Percentiles rank a stretch among this genome's conserved stretches.
phyloP scores from a whole-genome alignment of 305 asterid species.

The Striga hermonthica region DNA sequence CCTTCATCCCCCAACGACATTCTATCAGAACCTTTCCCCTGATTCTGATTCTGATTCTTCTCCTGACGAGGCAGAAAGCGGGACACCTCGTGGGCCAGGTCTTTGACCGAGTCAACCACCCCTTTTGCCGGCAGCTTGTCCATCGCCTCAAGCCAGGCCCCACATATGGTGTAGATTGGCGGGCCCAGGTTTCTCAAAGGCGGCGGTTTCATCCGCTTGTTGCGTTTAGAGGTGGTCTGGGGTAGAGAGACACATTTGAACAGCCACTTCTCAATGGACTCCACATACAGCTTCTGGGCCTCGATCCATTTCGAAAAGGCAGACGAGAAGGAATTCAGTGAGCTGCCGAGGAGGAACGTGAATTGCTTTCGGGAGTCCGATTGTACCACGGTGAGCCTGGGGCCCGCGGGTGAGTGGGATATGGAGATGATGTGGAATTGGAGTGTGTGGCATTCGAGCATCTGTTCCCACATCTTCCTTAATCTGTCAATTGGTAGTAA shows the following conservation, averaged over 20 bases:
- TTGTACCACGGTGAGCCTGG: constrained; percentile 48
- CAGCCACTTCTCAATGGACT: constrained; percentile 81
- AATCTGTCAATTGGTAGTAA: constrained; percentile 44
- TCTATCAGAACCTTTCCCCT: neutral
- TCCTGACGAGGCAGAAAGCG: constrained; percentile 77
- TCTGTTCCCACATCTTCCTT: constrained; percentile 88
- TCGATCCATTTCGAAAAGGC: constrained; percentile 75
- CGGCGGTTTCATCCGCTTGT: constrained; percentile 49
- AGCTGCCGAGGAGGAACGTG: constrained; percentile 55
- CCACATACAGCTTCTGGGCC: constrained; percentile 72
- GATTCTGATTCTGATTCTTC: constrained; percentile 39
- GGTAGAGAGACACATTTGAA: constrained; percentile 60
- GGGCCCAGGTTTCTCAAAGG: constrained; percentile 68
- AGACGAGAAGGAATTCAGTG: constrained; percentile 50
- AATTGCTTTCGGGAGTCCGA: constrained; percentile 64
- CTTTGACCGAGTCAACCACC: constrained; percentile 70
- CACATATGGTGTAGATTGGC: constrained; percentile 80
- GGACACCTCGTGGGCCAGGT: constrained; percentile 60
- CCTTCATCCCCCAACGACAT: constrained; percentile 15
- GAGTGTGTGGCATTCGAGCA: constrained; percentile 78
- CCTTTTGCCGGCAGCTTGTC: constrained; percentile 53
- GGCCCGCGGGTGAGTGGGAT: constrained; percentile 56
- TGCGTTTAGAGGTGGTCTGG: constrained; percentile 60
- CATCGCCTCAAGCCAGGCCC: constrained; percentile 71
- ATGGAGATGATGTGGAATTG: constrained; percentile 76